Evolutionary conservation across 1,139 yeast species (phyloP).

Genomic region (Geotrichum carabidarum): DNA sequence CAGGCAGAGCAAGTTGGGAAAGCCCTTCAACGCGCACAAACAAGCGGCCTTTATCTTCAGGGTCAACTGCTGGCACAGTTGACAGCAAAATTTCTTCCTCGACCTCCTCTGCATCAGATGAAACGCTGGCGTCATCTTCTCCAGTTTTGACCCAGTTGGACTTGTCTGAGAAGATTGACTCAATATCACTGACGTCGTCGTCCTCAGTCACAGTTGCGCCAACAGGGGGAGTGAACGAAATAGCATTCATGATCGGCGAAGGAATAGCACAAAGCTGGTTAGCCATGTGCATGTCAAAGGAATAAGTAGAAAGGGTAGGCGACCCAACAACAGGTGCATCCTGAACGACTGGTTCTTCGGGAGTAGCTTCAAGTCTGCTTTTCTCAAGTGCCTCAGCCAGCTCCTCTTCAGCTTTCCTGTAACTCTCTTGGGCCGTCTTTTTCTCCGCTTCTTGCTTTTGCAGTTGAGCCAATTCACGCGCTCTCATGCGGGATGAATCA

Average conservation of each 20-base stretch:
- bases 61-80: constrained; percentile 24
- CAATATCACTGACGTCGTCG: constrained; percentile 17
- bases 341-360: background rate
- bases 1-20: constrained; percentile 54
- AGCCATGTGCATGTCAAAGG: constrained; percentile 23
- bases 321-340: background rate
- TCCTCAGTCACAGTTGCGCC: constrained; percentile 12
- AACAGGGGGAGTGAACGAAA: constrained; percentile 23
- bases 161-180: constrained; percentile 15
- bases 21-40: constrained; percentile 66
- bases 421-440: background rate
- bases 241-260: constrained; percentile 26
- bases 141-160: background rate
- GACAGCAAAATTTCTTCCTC: background rate
- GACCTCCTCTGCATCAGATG: background rate
- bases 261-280: constrained; percentile 26
- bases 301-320: constrained; percentile 9
- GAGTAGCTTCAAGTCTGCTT: background rate
- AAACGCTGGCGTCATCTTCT: background rate
- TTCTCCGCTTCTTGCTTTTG: background rate
- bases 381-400: constrained; percentile 1
- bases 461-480: background rate
- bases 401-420: background rate
- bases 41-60: constrained; percentile 64
- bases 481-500: constrained; percentile 2